Conservation (phyloP, 495 filamentous ascomycete species). For the Choiromyces venosus region DNA sequence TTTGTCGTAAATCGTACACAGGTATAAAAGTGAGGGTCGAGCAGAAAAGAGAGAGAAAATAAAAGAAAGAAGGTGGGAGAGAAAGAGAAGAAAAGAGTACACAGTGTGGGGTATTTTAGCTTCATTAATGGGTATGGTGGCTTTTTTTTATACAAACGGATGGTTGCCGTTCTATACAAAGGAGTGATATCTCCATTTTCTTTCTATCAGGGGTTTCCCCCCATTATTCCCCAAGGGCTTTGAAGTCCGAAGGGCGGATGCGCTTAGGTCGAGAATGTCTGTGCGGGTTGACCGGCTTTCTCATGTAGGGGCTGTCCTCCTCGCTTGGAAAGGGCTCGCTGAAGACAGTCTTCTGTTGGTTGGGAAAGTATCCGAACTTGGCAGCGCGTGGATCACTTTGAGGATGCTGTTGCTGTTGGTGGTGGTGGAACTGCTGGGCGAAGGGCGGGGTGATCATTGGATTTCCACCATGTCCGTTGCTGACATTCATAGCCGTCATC, state of each 20-base stretch:
- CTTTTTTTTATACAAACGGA: conserved; percentile 1
- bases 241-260: conserved; percentile 75
- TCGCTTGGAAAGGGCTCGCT: conserved; percentile 59
- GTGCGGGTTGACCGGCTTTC: conserved; percentile 92
- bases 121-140: neutral
- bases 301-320: conserved; percentile 89
- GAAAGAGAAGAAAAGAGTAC: conserved; percentile 12
- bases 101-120: conserved; percentile 5
- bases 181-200: neutral
- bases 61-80: conserved; percentile 10
- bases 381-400: conserved; percentile 35
- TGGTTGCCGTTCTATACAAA: neutral
- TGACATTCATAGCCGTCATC: conserved; percentile 15
- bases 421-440: conserved; percentile 38
- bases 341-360: conserved; percentile 67
- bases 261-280: conserved; percentile 72
- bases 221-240: conserved; percentile 38
- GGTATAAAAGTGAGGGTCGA: neutral
- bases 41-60: conserved; percentile 9
- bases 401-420: conserved; percentile 37
- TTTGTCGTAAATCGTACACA: neutral
- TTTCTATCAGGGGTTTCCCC: neutral
- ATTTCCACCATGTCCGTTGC: conserved; percentile 19
- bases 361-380: conserved; percentile 53
- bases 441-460: conserved; percentile 25